Percentiles rank a stretch among this genome's conserved stretches.
Conservation (phyloP, 2,329 filamentous ascomycete species). For the Diplodia sapinea region DNA sequence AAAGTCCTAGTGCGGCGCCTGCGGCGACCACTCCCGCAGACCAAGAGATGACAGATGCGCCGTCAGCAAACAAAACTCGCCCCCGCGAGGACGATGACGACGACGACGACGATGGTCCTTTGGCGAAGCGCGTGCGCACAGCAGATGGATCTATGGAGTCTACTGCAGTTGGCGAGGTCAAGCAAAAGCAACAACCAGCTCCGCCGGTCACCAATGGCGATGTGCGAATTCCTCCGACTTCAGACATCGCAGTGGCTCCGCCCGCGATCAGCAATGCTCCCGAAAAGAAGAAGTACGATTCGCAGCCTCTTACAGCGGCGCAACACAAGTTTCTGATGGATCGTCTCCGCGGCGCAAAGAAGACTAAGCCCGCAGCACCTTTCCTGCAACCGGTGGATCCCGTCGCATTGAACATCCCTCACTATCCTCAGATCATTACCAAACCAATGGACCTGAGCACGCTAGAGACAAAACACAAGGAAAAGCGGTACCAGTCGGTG, state of each 20-base stretch:
- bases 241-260: not conserved
- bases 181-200: constrained; percentile 51
- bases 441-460: constrained; percentile 83
- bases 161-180: constrained; percentile 48
- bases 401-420: constrained; percentile 76
- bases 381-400: constrained; percentile 81
- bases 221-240: not conserved
- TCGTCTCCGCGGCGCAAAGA: constrained; percentile 77
- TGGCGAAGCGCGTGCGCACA: constrained; percentile 80
- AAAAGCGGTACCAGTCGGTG: constrained; percentile 70
- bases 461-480: constrained; percentile 80
- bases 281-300: constrained; percentile 42
- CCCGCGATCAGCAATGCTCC: constrained; percentile 29
- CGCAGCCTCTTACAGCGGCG: constrained; percentile 60
- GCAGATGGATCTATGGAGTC: constrained; percentile 49
- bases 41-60: constrained; percentile 48
- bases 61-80: constrained; percentile 59
- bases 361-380: constrained; percentile 77
- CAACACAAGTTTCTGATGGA: constrained; percentile 69
- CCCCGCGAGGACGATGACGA: constrained; percentile 77
- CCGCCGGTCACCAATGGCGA: constrained; percentile 12
- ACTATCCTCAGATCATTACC: constrained; percentile 73
- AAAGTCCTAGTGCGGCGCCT: constrained; percentile 2
- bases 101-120: constrained; percentile 64
- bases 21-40: constrained; percentile 35